These are phyloP conservation scores for Picea sitchensis DNA, from an alignment of 75 land plant genomes.

Conservation along the genomic window DNA sequence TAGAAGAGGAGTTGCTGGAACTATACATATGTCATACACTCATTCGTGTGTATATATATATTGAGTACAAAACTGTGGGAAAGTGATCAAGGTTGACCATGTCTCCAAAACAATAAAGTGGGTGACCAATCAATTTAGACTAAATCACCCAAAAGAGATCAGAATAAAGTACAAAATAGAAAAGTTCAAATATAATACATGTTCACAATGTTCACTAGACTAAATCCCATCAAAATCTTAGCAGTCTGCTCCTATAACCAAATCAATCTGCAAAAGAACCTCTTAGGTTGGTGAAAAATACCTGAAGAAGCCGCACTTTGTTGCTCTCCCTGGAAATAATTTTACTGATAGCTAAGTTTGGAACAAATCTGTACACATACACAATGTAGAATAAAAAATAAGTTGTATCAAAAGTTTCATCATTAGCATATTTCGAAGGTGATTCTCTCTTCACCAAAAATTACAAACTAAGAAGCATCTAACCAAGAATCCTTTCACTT, in stretches of 20 bases:
- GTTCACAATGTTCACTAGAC: too few relatives aligned
- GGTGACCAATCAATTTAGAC: too few relatives aligned
- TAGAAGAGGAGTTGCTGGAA: too few relatives aligned
- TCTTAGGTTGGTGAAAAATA: slow-evolving; percentile 14
- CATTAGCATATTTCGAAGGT: not conserved
- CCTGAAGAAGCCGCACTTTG: slow-evolving; percentile 93
- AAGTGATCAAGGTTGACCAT: too few relatives aligned
- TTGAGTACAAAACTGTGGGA: too few relatives aligned
- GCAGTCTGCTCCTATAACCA: not conserved
- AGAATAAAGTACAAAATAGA: too few relatives aligned
- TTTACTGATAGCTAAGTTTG: slow-evolving; percentile 86
- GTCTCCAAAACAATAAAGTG: too few relatives aligned
- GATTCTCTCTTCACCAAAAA: not conserved
- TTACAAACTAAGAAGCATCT: not conserved
- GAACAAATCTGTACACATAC: slow-evolving; percentile 61
- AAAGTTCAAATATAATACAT: too few relatives aligned
- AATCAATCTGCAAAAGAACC: not conserved
- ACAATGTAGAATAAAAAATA: not conserved
- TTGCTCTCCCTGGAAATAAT: slow-evolving; percentile 71
- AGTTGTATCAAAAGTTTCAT: not conserved
- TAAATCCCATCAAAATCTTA: too few relatives aligned
- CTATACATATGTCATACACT: too few relatives aligned
- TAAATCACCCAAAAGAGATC: too few relatives aligned
- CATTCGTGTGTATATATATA: too few relatives aligned
- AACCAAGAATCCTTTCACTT: not conserved